Conservation (phyloP, 805 yeast genomes). For the Saccharomycopsis selenospora region DNA sequence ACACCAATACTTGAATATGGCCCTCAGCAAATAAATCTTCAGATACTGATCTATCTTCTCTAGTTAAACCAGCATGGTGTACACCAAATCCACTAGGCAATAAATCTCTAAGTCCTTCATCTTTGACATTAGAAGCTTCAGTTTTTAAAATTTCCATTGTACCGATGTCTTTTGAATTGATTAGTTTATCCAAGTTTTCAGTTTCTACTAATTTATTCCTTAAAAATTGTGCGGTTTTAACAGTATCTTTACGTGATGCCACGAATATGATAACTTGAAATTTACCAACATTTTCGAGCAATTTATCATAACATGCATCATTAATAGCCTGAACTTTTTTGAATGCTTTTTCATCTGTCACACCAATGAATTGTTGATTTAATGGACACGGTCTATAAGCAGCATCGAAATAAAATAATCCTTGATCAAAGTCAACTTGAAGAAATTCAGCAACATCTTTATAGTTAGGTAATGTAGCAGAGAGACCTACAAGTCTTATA, state of each 20-base stretch:
- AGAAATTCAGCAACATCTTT: slow-evolving; percentile 78
- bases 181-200: slow-evolving; percentile 37
- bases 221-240: slow-evolving; percentile 70
- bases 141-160: slow-evolving; percentile 53
- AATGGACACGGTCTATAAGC: slow-evolving; percentile 88
- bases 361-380: slow-evolving; percentile 80
- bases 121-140: slow-evolving; percentile 53
- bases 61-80: slow-evolving; percentile 85
- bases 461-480: slow-evolving; percentile 91
- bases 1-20: slow-evolving; percentile 71
- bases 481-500: slow-evolving; percentile 73
- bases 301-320: slow-evolving; percentile 81
- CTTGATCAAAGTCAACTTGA: slow-evolving; percentile 50
- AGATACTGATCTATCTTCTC: slow-evolving; percentile 64
- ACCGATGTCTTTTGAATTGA: slow-evolving; percentile 46
- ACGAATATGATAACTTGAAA: slow-evolving; percentile 87
- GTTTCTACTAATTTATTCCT: slow-evolving; percentile 53
- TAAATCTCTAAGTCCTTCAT: slow-evolving; percentile 49
- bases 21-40: slow-evolving; percentile 90
- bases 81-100: slow-evolving; percentile 73
- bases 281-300: slow-evolving; percentile 52
- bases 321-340: slow-evolving; percentile 78
- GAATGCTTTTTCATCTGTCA: slow-evolving; percentile 74
- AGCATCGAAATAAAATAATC: slow-evolving; percentile 76
- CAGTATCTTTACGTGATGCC: slow-evolving; percentile 89